phyloP scores from a whole-genome alignment of 2,329 filamentous ascomycete species.

The Phyllosticta citribraziliensis region DNA sequence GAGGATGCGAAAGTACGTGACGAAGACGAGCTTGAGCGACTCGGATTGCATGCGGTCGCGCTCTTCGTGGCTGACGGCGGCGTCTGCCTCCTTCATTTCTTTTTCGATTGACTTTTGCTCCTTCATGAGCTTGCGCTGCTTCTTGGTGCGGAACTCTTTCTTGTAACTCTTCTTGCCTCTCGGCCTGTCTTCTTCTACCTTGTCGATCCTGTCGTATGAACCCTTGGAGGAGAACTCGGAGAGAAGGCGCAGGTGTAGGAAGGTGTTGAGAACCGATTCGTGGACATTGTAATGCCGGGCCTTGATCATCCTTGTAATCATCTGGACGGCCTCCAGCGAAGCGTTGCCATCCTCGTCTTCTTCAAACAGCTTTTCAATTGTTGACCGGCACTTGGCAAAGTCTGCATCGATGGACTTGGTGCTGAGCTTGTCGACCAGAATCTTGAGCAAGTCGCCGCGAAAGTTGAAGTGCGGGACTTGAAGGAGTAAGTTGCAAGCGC shows the following conservation, averaged over 20 bases:
- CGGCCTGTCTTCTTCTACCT: slow-evolving; percentile 24
- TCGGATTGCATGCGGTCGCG: slow-evolving; percentile 90
- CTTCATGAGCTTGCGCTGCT: slow-evolving; percentile 68
- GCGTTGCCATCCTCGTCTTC: slow-evolving; percentile 86
- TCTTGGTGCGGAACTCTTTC: slow-evolving; percentile 81
- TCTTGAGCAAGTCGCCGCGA: slow-evolving; percentile 74
- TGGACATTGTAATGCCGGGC: slow-evolving; percentile 71
- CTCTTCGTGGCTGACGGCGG: slow-evolving; percentile 83
- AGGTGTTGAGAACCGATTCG: slow-evolving; percentile 79
- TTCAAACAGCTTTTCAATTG: slow-evolving; percentile 70
- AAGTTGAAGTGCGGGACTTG: slow-evolving; percentile 97
- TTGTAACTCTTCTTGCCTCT: slow-evolving; percentile 60
- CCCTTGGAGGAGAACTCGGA: slow-evolving; percentile 80
- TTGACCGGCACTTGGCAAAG: slow-evolving; percentile 65
- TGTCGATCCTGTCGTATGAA: slow-evolving; percentile 68
- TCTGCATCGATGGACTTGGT: slow-evolving; percentile 61
- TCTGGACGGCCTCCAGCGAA: slow-evolving; percentile 73
- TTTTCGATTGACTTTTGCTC: slow-evolving; percentile 84
- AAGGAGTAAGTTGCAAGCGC: slow-evolving; percentile 69
- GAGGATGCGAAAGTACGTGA: slow-evolving; percentile 86
- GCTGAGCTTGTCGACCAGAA: slow-evolving; percentile 76
- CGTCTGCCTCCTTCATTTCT: slow-evolving; percentile 88
- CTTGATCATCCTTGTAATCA: slow-evolving; percentile 94
- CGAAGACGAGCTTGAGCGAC: slow-evolving; percentile 91
- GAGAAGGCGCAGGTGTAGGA: slow-evolving; percentile 78